phyloP scores from a whole-genome alignment of 2,329 filamentous ascomycete genomes.

The Bipolaris oryzae region DNA sequence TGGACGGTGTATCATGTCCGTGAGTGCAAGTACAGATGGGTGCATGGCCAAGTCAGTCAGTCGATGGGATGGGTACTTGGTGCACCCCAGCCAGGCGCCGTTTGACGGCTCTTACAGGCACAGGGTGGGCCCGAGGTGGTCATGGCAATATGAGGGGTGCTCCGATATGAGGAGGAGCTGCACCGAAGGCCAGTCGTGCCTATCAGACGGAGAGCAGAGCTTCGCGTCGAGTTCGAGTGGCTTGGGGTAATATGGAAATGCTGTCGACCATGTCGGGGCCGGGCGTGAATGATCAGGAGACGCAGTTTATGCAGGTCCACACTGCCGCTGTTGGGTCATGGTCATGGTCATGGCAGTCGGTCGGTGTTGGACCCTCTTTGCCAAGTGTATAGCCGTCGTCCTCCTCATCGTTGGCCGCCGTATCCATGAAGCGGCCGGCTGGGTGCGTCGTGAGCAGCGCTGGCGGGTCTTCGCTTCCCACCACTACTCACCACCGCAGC shows the following conservation, averaged over 20 bases:
- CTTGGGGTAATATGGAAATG: constrained; percentile 38
- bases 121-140: constrained; percentile 24
- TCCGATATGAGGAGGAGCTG: constrained; percentile 32
- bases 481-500: not conserved
- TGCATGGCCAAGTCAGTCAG: not conserved
- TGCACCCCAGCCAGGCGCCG: not conserved
- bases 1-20: constrained; percentile 3
- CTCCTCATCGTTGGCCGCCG: constrained; percentile 20
- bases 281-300: constrained; percentile 29
- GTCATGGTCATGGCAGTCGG: constrained; percentile 20
- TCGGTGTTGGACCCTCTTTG: constrained; percentile 23
- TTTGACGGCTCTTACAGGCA: constrained; percentile 30
- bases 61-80: not conserved
- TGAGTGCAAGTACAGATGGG: not conserved
- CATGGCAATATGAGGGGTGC: constrained; percentile 29
- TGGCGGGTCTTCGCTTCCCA: constrained; percentile 11
- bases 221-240: constrained; percentile 22
- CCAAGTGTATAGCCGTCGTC: constrained; percentile 22
- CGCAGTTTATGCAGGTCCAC: constrained; percentile 42
- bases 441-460: constrained; percentile 13
- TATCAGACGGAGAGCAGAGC: constrained; percentile 24
- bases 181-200: constrained; percentile 27
- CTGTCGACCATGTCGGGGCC: constrained; percentile 25
- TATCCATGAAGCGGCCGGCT: constrained; percentile 40
- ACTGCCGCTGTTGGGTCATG: constrained; percentile 29